These are phyloP conservation scores for Parietaria judaica DNA, from an alignment of 306 rosid species.

Conservation along the genomic window DNA sequence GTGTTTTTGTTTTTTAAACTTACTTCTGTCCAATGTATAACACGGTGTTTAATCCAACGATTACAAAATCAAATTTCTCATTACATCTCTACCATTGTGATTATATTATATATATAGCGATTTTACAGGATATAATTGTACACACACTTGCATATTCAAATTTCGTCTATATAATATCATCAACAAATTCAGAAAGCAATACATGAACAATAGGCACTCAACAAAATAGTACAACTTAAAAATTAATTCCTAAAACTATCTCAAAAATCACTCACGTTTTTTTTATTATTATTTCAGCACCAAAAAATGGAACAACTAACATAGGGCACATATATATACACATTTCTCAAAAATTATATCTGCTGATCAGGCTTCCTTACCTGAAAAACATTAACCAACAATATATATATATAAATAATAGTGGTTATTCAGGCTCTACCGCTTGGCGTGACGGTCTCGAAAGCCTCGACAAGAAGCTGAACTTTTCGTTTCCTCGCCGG, in stretches of 20 bases:
- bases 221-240: background rate
- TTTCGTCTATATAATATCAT: too few relatives aligned
- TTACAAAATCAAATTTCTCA: too few relatives aligned
- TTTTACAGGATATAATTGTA: too few relatives aligned
- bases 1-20: too few relatives aligned
- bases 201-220: background rate
- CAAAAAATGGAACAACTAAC: background rate
- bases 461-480: conserved; percentile 82
- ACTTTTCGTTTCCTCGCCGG: conserved; percentile 86
- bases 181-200: background rate
- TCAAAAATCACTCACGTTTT: background rate
- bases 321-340: too few relatives aligned
- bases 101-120: too few relatives aligned
- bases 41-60: too few relatives aligned
- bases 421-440: conserved; percentile 28
- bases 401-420: too few relatives aligned
- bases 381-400: too few relatives aligned
- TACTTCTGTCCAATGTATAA: too few relatives aligned
- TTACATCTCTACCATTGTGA: too few relatives aligned
- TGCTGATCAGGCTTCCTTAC: too few relatives aligned
- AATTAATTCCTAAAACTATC: background rate
- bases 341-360: background rate
- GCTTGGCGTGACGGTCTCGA: conserved; percentile 74
- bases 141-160: background rate
- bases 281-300: background rate